These are phyloP conservation scores for Alternaria dauci DNA, from an alignment of 2,329 filamentous ascomycete species.

Conservation along the genomic window DNA sequence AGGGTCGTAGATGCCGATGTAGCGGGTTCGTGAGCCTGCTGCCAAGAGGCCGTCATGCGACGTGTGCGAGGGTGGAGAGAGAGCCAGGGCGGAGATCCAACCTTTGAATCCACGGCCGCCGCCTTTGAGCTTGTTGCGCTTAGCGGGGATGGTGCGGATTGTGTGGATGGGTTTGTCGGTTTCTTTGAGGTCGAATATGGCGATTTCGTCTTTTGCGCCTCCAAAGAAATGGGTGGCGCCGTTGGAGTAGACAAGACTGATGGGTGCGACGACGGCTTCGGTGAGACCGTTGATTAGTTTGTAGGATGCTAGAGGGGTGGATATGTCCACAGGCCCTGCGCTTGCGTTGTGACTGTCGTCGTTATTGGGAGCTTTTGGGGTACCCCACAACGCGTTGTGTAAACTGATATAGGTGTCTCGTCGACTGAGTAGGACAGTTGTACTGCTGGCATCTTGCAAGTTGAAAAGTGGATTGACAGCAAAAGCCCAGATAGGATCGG, in stretches of 20 bases:
- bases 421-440: conserved; percentile 61
- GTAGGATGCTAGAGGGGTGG: conserved; percentile 58
- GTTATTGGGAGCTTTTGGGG: conserved; percentile 15
- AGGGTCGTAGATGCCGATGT: conserved; percentile 64
- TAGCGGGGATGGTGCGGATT: conserved; percentile 57
- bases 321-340: conserved; percentile 32
- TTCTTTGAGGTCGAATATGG: conserved; percentile 64
- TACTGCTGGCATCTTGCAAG: conserved; percentile 59
- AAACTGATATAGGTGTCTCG: conserved; percentile 65
- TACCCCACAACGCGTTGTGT: conserved; percentile 61
- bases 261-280: conserved; percentile 64
- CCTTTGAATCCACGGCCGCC: conserved; percentile 64
- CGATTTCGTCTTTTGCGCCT: conserved; percentile 63
- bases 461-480: conserved; percentile 64
- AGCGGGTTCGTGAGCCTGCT: conserved; percentile 65
- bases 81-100: conserved; percentile 61
- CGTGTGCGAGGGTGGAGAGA: conserved; percentile 36
- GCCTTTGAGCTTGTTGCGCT: conserved; percentile 54
- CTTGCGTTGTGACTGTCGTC: conserved; percentile 6
- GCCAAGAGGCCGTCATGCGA: conserved; percentile 60
- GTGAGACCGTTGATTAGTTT: conserved; percentile 63
- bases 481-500: conserved; percentile 63
- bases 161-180: conserved; percentile 55
- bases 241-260: conserved; percentile 63
- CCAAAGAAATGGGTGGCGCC: conserved; percentile 64